Percentiles rank a stretch among this genome's conserved stretches.
Conservation (phyloP, 73 alveolate genomes). For the Paramecium primaurelia region DNA sequence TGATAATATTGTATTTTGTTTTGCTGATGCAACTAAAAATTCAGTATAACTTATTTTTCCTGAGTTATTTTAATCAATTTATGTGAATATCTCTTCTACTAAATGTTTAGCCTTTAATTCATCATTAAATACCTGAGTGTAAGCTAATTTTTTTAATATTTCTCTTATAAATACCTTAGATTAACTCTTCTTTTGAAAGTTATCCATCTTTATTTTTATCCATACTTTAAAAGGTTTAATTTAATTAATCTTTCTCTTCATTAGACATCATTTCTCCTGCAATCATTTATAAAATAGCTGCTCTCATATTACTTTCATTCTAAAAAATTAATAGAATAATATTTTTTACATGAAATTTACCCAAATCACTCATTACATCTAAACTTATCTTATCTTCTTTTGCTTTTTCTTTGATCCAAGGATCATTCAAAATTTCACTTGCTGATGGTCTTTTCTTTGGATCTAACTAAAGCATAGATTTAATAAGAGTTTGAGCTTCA, state of each 20-base stretch:
- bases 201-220: conserved; percentile 57
- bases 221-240: conserved; percentile 49
- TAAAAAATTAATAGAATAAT: not conserved
- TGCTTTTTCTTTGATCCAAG: conserved; percentile 53
- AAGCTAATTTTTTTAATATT: not conserved
- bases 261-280: conserved; percentile 50
- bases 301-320: conserved; percentile 48
- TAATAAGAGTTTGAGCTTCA: conserved; percentile 40
- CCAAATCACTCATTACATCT: not conserved
- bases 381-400: conserved; percentile 39
- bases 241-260: not conserved
- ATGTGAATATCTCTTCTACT: not conserved
- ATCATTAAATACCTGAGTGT: not conserved
- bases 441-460: conserved; percentile 54
- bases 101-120: conserved; percentile 35
- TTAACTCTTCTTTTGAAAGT: conserved; percentile 23
- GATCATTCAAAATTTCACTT: conserved; percentile 19
- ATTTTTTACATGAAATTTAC: not conserved
- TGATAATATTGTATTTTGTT: not conserved
- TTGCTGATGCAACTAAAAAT: not conserved
- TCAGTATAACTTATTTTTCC: conserved; percentile 57
- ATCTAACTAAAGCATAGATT: conserved; percentile 4
- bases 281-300: conserved; percentile 29
- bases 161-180: not conserved
- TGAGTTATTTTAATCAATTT: conserved; percentile 44